Evolutionary conservation across 163 green algal species (phyloP), one percentile per base, ranked within the genome.

Genomic region (Chloromonas sp.): DNA sequence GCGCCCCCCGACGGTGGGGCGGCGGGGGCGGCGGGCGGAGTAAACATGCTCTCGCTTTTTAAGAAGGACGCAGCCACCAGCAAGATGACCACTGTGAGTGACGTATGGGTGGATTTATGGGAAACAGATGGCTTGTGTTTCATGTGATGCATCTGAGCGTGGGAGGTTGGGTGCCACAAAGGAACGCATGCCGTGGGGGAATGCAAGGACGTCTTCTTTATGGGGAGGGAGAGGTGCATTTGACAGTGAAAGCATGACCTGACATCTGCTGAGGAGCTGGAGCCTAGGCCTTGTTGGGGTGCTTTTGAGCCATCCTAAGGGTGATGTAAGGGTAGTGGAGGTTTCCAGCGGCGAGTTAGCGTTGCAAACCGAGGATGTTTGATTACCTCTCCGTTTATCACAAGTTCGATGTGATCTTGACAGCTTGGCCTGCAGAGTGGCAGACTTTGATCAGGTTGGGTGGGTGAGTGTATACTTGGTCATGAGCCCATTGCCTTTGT

Each of bases 11-110:
- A 85, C 70, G 3, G 15, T 71, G 61, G 81, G 1, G 61, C 14
- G 15, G 36, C 36, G 36, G 36, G 36, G 36, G 36, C 36, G 36
- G 36, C 36, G 36, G 81, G 15, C 15, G 61, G 11, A 15, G 5
- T 58, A 2, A 78, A 78, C 61, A 61, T 84, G 61, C 81, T 84
- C 59, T 60, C 2, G 14, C 15, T 84, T 1, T 84, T 84, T 61
- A 84, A 84, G 81, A 77, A 84, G 61, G 61, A 78, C 1, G 81
- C 14, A 2, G 79, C 59, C 1, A 36, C 79, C 1, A 3, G 79
- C 3, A 71, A 11, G 59, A 71, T 2, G 13, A 14, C 71, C 11
- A 36, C 36, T 36, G 36, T 36, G 36, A 36, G 36, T 36, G 36
- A 36, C 36, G 36, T 36, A 36, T 36, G 36, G 36, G 36, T 36